phyloP scores from a whole-genome alignment of 495 filamentous ascomycete species.

The Hyaloscypha bicolor region DNA sequence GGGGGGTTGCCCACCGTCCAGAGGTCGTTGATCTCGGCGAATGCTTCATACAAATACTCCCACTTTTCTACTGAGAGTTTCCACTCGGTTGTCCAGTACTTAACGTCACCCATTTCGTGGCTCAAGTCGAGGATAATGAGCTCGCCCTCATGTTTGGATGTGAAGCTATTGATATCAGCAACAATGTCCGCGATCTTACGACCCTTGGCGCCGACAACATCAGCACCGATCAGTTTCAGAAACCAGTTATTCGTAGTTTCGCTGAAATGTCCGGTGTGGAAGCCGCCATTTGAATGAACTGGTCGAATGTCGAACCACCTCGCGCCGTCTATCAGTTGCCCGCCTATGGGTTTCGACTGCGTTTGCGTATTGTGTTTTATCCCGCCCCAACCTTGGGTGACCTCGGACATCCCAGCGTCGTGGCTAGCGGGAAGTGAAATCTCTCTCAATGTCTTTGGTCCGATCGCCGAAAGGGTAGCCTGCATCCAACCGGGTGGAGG shows the following conservation, averaged over 20 bases:
- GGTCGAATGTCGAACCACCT: slow-evolving; percentile 40
- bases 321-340: slow-evolving; percentile 34
- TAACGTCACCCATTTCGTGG: slow-evolving; percentile 25
- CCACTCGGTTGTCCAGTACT: not conserved
- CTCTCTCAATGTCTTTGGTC: slow-evolving; percentile 31
- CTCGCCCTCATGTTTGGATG: slow-evolving; percentile 35
- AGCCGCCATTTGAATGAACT: slow-evolving; percentile 14
- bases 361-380: slow-evolving; percentile 34
- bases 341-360: slow-evolving; percentile 35
- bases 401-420: slow-evolving; percentile 37
- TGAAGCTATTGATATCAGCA: slow-evolving; percentile 38
- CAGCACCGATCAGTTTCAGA: not conserved
- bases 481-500: slow-evolving; percentile 37
- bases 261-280: slow-evolving; percentile 19
- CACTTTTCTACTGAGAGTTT: slow-evolving; percentile 6
- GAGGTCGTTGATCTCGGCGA: slow-evolving; percentile 22
- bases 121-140: slow-evolving; percentile 37
- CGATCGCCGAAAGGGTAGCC: slow-evolving; percentile 35
- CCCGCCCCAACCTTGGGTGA: slow-evolving; percentile 28
- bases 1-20: slow-evolving; percentile 9
- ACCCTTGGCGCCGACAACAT: slow-evolving; percentile 32
- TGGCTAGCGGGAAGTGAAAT: slow-evolving; percentile 38
- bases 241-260: slow-evolving; percentile 13
- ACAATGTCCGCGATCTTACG: slow-evolving; percentile 35
- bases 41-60: slow-evolving; percentile 6